These are phyloP conservation scores for Hypoxylon trugodes DNA, from an alignment of 495 filamentous ascomycete species.

Conservation along the genomic window DNA sequence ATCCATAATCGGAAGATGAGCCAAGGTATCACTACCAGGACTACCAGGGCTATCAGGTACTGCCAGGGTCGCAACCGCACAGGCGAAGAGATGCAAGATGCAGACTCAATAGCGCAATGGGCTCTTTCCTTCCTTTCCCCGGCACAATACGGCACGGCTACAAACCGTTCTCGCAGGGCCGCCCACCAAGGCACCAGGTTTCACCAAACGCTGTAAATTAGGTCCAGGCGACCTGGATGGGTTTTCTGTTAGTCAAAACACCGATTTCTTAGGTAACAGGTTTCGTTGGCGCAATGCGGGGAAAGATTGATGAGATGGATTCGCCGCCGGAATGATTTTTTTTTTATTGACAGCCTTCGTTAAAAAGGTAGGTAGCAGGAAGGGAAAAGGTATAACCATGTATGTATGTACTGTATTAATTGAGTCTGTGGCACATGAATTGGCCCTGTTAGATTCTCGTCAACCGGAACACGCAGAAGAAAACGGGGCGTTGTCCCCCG, in stretches of 20 bases:
- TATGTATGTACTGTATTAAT: too few species aligned
- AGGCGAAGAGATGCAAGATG: conserved; percentile 42
- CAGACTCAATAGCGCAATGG: conserved; percentile 43
- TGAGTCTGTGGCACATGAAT: conserved; percentile 5
- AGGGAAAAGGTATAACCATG: too few species aligned
- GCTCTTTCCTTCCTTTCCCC: conserved; percentile 7
- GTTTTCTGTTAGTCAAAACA: conserved; percentile 62
- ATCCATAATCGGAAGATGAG: conserved; percentile 40
- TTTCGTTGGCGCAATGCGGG: conserved; percentile 55
- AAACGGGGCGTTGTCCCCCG: conserved; percentile 13
- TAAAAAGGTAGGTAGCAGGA: conserved; percentile 1
- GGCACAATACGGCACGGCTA: conserved; percentile 19
- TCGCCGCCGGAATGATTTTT: conserved; percentile 20
- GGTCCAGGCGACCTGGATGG: conserved; percentile 23
- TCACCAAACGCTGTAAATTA: conserved; percentile 26
- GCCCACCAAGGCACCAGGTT: conserved; percentile 25
- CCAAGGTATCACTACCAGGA: conserved; percentile 4
- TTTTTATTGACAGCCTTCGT: conserved; percentile 13
- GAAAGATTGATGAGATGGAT: conserved; percentile 46
- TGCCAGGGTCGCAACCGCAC: conserved; percentile 17
- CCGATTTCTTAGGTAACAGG: conserved; percentile 57
- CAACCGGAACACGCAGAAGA: conserved; percentile 15
- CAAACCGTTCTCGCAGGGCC: conserved; percentile 6
- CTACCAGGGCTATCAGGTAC: too few species aligned
- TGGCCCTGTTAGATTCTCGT: conserved; percentile 11